Evolutionary conservation across 768 basidiomycete genomes (phyloP), one percentile per base, ranked within the genome.

Genomic region (Coprinopsis strossmayeri): DNA sequence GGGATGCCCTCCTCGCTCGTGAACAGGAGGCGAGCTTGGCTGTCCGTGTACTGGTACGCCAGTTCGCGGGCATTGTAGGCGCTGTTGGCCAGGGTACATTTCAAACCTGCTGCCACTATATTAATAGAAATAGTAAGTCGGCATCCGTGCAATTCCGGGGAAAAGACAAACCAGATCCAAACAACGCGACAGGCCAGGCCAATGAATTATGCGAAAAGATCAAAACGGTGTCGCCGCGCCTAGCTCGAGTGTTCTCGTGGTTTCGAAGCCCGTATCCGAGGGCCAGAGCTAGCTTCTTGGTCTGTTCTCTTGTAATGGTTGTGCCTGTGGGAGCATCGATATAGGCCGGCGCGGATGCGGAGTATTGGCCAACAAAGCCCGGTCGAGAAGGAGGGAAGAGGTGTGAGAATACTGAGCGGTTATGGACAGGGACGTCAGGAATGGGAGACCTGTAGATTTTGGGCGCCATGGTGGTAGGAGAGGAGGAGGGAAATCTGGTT

Each of bases 41-140:
- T 82, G 58, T 93, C 81, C 11, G 53, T 64, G 50, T 86, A 82
- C 60, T 94, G 91, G 62, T 80, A 79, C 0, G 69, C 72, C 0
- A 93, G 73, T 59, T 94, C 91, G 5, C 66, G 59, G 2, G 80
- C 61, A 3, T 80, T 84, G 57, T 88, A 92, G 0, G 73, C 71
- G 50, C 75, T 80, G 60, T 91, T 93, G 13, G 85, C 84, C 12
- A 87, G 78, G 0, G 89, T 87, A 45, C 78, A 76, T 37, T 77
- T 66, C 13, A 88, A 58, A 2, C 86, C 87, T 0, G 82, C 84
- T 0, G 89, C 83, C 35, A 83, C 69, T 60, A 38, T 25, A 34
- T 15, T 24, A 11, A 2, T 23, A 26, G 34, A 21, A n/a, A 27
- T 20, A 26, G 45, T 28, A n/a, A n/a, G n/a, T n/a, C n/a, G n/a